Conservation (phyloP, 1,139 yeast genomes). For the Meyerozyma guilliermondii region DNA sequence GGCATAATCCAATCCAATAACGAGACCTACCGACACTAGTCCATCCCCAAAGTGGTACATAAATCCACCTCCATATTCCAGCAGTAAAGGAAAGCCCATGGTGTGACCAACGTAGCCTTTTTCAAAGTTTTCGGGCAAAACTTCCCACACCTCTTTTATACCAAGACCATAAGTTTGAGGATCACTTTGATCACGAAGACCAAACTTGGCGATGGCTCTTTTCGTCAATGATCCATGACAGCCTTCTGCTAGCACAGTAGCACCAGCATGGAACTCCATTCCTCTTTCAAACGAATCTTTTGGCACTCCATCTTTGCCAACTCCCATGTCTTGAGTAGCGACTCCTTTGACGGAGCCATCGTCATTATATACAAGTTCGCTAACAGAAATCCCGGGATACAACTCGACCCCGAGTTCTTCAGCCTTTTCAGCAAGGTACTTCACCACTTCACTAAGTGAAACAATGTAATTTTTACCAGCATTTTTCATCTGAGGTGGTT, state of each 20-base stretch:
- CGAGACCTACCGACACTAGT: slow-evolving; percentile 83
- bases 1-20: slow-evolving; percentile 85
- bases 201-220: slow-evolving; percentile 62
- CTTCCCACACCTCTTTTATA: slow-evolving; percentile 96
- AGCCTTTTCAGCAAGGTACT: slow-evolving; percentile 80
- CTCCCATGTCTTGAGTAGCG: slow-evolving; percentile 90
- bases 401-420: slow-evolving; percentile 92
- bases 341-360: slow-evolving; percentile 73
- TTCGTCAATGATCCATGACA: slow-evolving; percentile 93
- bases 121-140: slow-evolving; percentile 74
- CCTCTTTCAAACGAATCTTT: slow-evolving; percentile 85
- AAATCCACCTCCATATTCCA: slow-evolving; percentile 92
- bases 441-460: slow-evolving; percentile 75
- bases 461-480: slow-evolving; percentile 79
- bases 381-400: slow-evolving; percentile 88
- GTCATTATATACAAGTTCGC: slow-evolving; percentile 63
- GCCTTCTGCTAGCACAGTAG: slow-evolving; percentile 90
- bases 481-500: slow-evolving; percentile 88
- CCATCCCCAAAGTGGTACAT: slow-evolving; percentile 96
- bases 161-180: slow-evolving; percentile 95
- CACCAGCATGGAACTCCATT: slow-evolving; percentile 89
- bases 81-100: slow-evolving; percentile 79
- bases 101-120: slow-evolving; percentile 84
- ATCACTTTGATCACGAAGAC: slow-evolving; percentile 59
- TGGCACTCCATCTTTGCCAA: slow-evolving; percentile 68